A percentile compares a stretch with the other conserved stretches of the same genome.
phyloP scores from a whole-genome alignment of 176 grass and related monocot genomes.

The Guadua angustifolia region DNA sequence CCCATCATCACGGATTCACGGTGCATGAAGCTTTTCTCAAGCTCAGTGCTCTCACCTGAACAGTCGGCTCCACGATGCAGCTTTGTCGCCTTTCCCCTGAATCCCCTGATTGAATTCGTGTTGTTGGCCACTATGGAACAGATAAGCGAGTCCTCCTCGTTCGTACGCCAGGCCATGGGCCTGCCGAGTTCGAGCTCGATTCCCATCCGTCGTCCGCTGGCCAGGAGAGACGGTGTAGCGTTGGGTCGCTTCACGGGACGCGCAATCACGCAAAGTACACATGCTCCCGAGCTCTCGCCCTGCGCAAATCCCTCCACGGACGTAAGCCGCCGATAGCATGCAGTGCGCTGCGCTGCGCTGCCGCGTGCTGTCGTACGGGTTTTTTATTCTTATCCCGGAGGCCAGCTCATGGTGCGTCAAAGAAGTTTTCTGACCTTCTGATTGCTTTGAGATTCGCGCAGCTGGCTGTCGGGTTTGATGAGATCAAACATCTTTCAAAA shows the following conservation, averaged over 20 bases:
- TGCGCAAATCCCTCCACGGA: neutral
- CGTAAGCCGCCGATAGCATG: neutral
- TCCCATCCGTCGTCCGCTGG: neutral
- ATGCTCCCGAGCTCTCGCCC: neutral
- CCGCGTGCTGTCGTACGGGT: too few species aligned
- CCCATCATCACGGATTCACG: neutral
- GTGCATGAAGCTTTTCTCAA: neutral
- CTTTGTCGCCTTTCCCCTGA: neutral
- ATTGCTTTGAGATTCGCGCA: too few species aligned
- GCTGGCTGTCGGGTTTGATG: too few species aligned
- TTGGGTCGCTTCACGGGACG: conserved; percentile 22
- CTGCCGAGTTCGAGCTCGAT: neutral
- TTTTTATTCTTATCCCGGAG: neutral
- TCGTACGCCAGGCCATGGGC: neutral
- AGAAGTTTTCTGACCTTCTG: too few species aligned
- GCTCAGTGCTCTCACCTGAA: neutral
- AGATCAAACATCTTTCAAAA: too few species aligned
- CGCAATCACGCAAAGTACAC: conserved; percentile 21
- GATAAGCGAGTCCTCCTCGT: neutral
- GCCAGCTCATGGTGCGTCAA: too few species aligned
- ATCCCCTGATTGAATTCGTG: neutral
- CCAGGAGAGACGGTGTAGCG: neutral
- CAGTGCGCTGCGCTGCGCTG: neutral
- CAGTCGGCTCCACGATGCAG: neutral
- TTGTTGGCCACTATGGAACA: neutral